Base-by-base conservation (phyloP, 768 basidiomycete genomes). In the Leccinellum luteum region DNA sequence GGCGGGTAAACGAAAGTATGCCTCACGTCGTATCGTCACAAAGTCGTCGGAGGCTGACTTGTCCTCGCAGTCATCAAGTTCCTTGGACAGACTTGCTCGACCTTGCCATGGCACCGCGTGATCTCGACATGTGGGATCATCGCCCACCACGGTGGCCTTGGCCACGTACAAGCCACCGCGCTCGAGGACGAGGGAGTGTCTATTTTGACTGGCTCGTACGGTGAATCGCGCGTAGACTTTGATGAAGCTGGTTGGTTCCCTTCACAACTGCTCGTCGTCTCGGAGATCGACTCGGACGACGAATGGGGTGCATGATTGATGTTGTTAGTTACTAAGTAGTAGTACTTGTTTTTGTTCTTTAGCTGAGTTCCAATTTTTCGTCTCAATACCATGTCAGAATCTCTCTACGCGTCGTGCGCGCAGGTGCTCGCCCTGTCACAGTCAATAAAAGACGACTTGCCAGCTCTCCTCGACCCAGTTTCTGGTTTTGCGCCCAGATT, bases 21-120 rank as follows among this genome's bases (percentile, higher is more conserved):
- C 15, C 14, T 17, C 32, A 49, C 27, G 31, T 14, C 19, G 17
- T 48, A 19, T 25, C 21, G 17, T 25, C 8, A 23, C 25, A 32
- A 23, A 19, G 47, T 4, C 38, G 15, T 28, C 25, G 6, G 12
- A 7, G 21, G 6, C 2, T n/a, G 48, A 50, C 25, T 3, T 23
- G 25, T 19, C 31, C 58, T 27, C 41, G 45, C 17, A 92, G 90
- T 90, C 27, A 78, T 92, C 48, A 92, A 89, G 63, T 86, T 84
- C 63, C 75, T 92, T 10, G 79, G 82, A 0, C 79, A 79, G 44
- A 75, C 79, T 1, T 77, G 78, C 48, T 85, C 86, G 2, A 81
- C 85, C 21, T 81, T 90, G 3, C 90, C 90, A 1, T 93, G 90
- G 90, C 81, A 91, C 59, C 83, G 90, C 13, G 88, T 92, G 9